A percentile compares a stretch with the other conserved stretches of the same genome.
phyloP scores from a whole-genome alignment of 495 filamentous ascomycete genomes.

The Penicillium canariense region DNA sequence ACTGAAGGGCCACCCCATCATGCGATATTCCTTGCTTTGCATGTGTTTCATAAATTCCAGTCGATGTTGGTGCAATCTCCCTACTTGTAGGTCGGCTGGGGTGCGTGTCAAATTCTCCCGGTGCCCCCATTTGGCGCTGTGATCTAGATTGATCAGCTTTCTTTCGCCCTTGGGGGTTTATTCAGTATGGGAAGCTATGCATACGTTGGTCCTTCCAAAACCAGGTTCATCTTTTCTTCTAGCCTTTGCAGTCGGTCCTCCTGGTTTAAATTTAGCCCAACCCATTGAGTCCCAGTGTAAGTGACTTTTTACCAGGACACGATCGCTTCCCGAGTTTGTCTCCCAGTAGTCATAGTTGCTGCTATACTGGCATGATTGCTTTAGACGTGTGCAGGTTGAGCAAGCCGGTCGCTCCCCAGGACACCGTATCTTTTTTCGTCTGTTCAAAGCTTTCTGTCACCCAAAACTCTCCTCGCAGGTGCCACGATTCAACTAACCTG shows the following conservation, averaged over 20 bases:
- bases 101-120: no score
- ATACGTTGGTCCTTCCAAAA: constrained; percentile 35
- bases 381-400: constrained; percentile 41
- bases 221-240: constrained; percentile 42
- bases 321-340: constrained; percentile 9
- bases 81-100: constrained; percentile 3
- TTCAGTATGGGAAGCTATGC: background rate
- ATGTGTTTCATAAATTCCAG: background rate
- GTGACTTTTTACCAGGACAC: constrained; percentile 20
- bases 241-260: constrained; percentile 40
- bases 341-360: constrained; percentile 15
- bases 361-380: constrained; percentile 40
- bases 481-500: constrained; percentile 22
- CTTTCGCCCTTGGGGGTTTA: background rate
- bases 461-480: no score
- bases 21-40: constrained; percentile 1
- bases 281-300: no score
- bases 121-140: constrained; percentile 12
- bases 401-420: constrained; percentile 44
- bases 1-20: constrained; percentile 10
- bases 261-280: constrained; percentile 19
- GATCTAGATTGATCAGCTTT: constrained; percentile 13
- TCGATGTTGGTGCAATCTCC: constrained; percentile 9
- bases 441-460: constrained; percentile 8
- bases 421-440: constrained; percentile 47